Base-by-base conservation (phyloP, 2,329 filamentous ascomycete species). In the Penicillium thymicola region DNA sequence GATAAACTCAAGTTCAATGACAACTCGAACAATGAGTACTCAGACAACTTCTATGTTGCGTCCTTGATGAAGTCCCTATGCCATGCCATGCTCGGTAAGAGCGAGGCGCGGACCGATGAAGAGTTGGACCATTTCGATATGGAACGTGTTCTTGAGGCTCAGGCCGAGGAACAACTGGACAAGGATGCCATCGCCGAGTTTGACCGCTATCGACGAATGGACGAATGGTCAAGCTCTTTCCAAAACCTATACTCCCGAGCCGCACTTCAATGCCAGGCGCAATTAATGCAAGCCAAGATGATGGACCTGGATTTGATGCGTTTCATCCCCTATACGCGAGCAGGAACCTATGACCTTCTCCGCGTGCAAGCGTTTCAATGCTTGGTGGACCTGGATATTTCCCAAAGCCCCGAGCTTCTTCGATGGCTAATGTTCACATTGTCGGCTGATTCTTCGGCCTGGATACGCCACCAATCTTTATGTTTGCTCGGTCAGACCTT, bases 1-100 rank as follows among this genome's bases (percentile, higher is more conserved):
- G 92, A 97, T 65, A 89, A 95, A 69, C 79, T 99, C 34, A 88
- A 89, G 47, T 93, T 92, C 77, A 99, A 99, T 70, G 92, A 99
- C 75, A 99, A 99, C 70, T 87, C 89, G 2, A 88, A 89, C 58
- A 99, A 99, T 66, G 79, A 78, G 48, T 95, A 85, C 69, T 96
- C 92, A 5, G 95, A 99, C 67, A 88, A 92, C 60, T 87, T 90
- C 67, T 99, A 97, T 70, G 85, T 99, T 52, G 86, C 91, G 8
- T 89, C 83, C 23, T 80, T 99, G 25, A 89, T 99, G 78, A 77
- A 73, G 37, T 84, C 83, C 38, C 72, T 89, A 5, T 80, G 83
- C 6, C 78, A 84, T 59, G 80, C 82, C 10, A 72, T 87, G 53
- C 75, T 82, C 1, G 76, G 76, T 2, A 70, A 70, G 58, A 64